A percentile compares a stretch with the other conserved stretches of the same genome.
Evolutionary conservation across 306 rosid species (phyloP).

Genomic region (Vigna mungo): DNA sequence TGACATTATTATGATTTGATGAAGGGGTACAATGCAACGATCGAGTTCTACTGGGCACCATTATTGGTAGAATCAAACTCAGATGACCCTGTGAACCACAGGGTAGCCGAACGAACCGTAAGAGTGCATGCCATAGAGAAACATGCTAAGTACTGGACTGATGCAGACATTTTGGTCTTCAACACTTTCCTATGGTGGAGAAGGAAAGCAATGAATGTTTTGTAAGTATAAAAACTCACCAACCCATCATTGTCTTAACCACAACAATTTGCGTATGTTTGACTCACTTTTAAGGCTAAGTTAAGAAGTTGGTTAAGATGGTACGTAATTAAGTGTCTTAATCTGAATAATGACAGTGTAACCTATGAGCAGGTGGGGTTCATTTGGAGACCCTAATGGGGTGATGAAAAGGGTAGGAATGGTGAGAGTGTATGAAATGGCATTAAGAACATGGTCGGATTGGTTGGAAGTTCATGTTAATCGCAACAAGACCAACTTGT

Average conservation of each 20-base stretch:
- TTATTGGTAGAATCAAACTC: constrained; percentile 83
- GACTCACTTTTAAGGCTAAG: too few relatives aligned
- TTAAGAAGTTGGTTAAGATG: too few relatives aligned
- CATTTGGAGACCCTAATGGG: constrained; percentile 62
- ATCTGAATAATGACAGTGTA: constrained; percentile 18
- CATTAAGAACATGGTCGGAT: constrained; percentile 79
- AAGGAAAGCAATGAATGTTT: constrained; percentile 63
- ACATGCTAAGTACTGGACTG: constrained; percentile 78
- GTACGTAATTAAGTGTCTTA: not conserved
- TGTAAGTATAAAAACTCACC: constrained; percentile 48
- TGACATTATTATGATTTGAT: not conserved
- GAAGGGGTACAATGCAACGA: constrained; percentile 73
- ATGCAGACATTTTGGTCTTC: constrained; percentile 71
- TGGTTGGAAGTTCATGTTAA: constrained; percentile 83
- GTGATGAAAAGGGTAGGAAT: constrained; percentile 61
- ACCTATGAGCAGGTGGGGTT: constrained; percentile 68
- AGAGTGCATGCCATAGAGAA: constrained; percentile 78
- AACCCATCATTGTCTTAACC: constrained; percentile 10
- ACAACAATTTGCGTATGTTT: not conserved
- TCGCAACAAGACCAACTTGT: constrained; percentile 64
- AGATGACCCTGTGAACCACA: constrained; percentile 71
- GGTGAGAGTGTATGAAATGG: constrained; percentile 75
- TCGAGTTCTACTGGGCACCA: constrained; percentile 94
- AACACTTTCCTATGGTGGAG: constrained; percentile 91
- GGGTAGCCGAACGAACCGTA: constrained; percentile 61